phyloP scores from a whole-genome alignment of 495 filamentous ascomycete genomes.

The Bathelium albidoporum region DNA sequence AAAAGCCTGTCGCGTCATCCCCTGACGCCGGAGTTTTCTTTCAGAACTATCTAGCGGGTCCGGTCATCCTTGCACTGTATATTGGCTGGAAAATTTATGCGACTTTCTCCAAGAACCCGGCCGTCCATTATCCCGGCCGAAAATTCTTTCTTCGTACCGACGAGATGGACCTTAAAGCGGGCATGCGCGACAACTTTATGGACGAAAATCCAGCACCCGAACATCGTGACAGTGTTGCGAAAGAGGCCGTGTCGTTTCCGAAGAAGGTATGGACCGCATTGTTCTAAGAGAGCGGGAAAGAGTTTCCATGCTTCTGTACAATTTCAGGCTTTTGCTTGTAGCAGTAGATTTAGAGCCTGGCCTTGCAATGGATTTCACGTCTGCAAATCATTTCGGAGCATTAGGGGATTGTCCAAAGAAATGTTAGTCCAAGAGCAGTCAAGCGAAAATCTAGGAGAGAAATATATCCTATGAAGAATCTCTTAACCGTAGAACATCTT shows the following conservation, averaged over 20 bases:
- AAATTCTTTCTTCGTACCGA: slow-evolving; percentile 12
- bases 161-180: slow-evolving; percentile 23
- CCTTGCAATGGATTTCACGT: neutral
- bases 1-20: slow-evolving; percentile 15
- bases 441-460: too few relatives aligned
- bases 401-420: neutral
- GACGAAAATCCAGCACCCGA: neutral
- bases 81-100: slow-evolving; percentile 21
- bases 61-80: slow-evolving; percentile 20
- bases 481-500: too few relatives aligned
- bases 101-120: slow-evolving; percentile 3
- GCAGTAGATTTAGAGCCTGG: neutral
- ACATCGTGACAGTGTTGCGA: neutral
- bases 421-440: neutral
- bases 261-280: neutral
- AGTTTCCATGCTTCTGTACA: neutral
- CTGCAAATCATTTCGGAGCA: neutral
- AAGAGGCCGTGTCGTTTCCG: slow-evolving; percentile 1
- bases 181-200: slow-evolving; percentile 17
- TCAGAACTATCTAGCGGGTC: slow-evolving; percentile 20
- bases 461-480: too few relatives aligned
- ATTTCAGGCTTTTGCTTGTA: neutral
- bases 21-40: slow-evolving; percentile 23
- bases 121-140: slow-evolving; percentile 11
- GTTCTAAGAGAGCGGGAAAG: neutral